Evolutionary conservation across 768 basidiomycete genomes (phyloP), one percentile per base, ranked within the genome.

Genomic region (Pulveroboletus sp.): DNA sequence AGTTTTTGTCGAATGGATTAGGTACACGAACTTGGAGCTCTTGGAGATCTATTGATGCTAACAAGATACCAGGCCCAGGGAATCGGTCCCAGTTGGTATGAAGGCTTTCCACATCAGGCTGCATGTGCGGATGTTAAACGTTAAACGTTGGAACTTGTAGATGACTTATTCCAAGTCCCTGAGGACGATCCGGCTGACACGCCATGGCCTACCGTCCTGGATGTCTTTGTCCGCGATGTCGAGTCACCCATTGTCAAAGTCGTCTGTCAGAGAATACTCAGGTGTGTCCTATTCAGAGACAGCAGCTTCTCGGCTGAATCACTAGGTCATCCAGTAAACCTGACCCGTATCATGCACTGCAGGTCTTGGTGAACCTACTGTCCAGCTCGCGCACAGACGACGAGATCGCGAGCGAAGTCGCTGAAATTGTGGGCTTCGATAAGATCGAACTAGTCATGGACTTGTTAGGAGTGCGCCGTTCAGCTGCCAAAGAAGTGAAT

Each of bases 351-450:
- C 48, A 49, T 40, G 26, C 28, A 30, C 26, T 64, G 5, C 58
- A 51, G 32, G 30, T n/a, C 15, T 47, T 77, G 21, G 59, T 61
- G 6, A 47, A 59, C 8, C 65, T 78, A 32, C 68, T 89, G 14
- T 74, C 76, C 1, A 81, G 80, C 6, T 55, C 69, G 21, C 73
- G 71, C 35, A 69, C 73, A 6, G 76, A 86, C 55, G 89, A 93
- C 28, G 81, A 79, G 18, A 86, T 96, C 28, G 87, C 90, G 26
- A 79, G 71, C 26, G 86, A 90, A 57, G 65, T 97, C 9, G 80
- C 78, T 8, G 93, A 96, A 52, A 71, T 89, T 9, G 65, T 94
- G 41, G 95, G 93, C 3, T 90, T 84, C 63, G 89, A 95, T 43
- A 79, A 86, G 15, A 81, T 97, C 42, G 89, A 90, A 26, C 71